phyloP scores from a whole-genome alignment of 148 eudicot species.

The Limonium bicolor region DNA sequence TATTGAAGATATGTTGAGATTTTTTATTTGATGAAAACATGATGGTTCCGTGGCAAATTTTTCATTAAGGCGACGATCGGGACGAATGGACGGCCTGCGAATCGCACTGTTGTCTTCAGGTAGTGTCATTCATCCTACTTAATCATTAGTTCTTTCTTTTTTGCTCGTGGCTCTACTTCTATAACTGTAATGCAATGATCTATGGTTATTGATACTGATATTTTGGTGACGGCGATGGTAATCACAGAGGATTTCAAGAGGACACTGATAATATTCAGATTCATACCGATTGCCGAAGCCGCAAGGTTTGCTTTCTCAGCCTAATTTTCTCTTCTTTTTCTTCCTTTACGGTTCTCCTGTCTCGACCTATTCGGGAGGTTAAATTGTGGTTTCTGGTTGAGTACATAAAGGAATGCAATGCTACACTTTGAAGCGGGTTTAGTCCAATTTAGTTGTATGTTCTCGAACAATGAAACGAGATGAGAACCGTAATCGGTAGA shows the following conservation, averaged over 20 bases:
- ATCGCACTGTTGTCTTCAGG: constrained; percentile 94
- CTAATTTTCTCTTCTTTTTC: background rate
- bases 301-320: constrained; percentile 33
- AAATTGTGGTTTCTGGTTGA: background rate
- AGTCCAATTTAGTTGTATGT: too few relatives aligned
- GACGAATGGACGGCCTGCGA: constrained; percentile 57
- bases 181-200: background rate
- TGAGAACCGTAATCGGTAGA: too few relatives aligned
- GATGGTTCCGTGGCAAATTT: background rate
- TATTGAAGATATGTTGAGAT: too few relatives aligned
- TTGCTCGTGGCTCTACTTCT: background rate
- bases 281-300: constrained; percentile 56
- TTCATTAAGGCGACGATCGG: constrained; percentile 77
- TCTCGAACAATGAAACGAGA: too few relatives aligned
- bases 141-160: background rate
- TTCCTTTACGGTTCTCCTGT: background rate
- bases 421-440: too few relatives aligned
- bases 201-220: background rate
- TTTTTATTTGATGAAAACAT: background rate
- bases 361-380: background rate
- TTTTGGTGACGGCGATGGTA: background rate
- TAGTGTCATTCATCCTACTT: constrained; percentile 3
- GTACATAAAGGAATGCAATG: too few relatives aligned
- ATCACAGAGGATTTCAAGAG: constrained; percentile 53
- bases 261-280: constrained; percentile 58